These are phyloP conservation scores for Rhizopus arrhizus DNA, from an alignment of 371 early-diverging fungal species.

Conservation along the genomic window DNA sequence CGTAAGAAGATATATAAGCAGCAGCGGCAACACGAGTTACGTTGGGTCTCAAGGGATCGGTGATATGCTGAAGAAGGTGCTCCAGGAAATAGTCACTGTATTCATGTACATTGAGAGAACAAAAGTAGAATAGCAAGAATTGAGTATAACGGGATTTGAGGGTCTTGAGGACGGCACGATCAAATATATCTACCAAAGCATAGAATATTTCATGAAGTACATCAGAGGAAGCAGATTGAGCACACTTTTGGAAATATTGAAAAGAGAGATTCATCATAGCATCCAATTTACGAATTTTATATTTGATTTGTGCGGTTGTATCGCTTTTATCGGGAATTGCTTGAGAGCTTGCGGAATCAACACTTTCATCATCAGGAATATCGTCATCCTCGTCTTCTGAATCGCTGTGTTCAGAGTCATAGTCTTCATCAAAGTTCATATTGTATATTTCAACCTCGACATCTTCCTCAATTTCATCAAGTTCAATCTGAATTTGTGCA, in stretches of 20 bases:
- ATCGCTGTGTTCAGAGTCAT: slow-evolving; percentile 44
- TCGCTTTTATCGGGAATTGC: slow-evolving; percentile 28
- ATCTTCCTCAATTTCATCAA: slow-evolving; percentile 89
- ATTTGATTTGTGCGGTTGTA: slow-evolving; percentile 56
- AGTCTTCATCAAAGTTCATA: slow-evolving; percentile 47
- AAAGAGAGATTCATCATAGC: slow-evolving; percentile 77
- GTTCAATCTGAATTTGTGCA: slow-evolving; percentile 91
- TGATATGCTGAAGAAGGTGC: slow-evolving; percentile 67
- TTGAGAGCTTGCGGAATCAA: slow-evolving; percentile 27
- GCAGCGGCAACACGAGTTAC: slow-evolving; percentile 82
- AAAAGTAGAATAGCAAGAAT: slow-evolving; percentile 85
- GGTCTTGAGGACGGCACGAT: slow-evolving; percentile 79
- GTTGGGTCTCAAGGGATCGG: slow-evolving; percentile 60
- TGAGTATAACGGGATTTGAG: slow-evolving; percentile 91
- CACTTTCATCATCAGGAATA: slow-evolving; percentile 23
- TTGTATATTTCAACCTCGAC: slow-evolving; percentile 52
- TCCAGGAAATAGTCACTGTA: slow-evolving; percentile 84
- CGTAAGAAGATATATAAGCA: slow-evolving; percentile 84
- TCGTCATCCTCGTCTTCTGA: slow-evolving; percentile 41
- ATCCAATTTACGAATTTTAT: slow-evolving; percentile 83
- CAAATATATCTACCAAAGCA: slow-evolving; percentile 77
- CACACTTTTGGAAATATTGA: slow-evolving; percentile 50
- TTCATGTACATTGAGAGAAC: slow-evolving; percentile 60
- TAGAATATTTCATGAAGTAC: slow-evolving; percentile 60
- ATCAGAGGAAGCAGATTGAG: slow-evolving; percentile 15